Base-by-base conservation (phyloP, 768 basidiomycete species). In the Suillus brevipes region DNA sequence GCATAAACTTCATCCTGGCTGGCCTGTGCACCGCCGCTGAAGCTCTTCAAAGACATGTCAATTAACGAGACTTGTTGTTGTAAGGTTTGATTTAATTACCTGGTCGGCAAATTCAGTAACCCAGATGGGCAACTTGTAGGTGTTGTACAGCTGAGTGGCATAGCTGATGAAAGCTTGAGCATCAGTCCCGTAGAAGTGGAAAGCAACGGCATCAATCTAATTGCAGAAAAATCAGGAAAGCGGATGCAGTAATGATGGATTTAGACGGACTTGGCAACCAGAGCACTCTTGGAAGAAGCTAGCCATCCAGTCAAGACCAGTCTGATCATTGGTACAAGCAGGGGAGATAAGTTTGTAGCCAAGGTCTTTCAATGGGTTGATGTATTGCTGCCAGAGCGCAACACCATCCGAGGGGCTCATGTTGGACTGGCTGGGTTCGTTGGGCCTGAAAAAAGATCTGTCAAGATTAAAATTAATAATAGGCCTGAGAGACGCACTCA, bases 41-140 rank as follows among this genome's bases (percentile, higher is more conserved):
- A 92, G 78, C 88, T 80, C 85, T 91, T 59, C 40, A 42, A 42
- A 25, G 12, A 28, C 9, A 28, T 12, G 64, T 31, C 47, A 60
- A 38, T 28, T 45, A 53, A 36, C 23, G 45, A 69, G 18, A 57
- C 64, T 50, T 28, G 60, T 31, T 64, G 38, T 14, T n/a, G n/a
- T 6, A 12, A 25, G 23, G 38, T 59, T 28, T 12, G 6, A 7
- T 23, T 49, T 37, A 65, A 65, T 20, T 65, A 85, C 90, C 79
- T 87, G 80, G 78, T 86, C 88, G 66, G 90, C 91, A 69, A 85
- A 88, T 71, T 95, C 92, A 5, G 90, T 90, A 64, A 89, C 73
- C 82, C 83, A 86, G 70, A 93, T 77, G 36, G 76, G 74, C 63
- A 71, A 69, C 18, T 64, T 40, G 70, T 85, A 88, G 2, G 76